phyloP scores from a whole-genome alignment of 768 basidiomycete species.

The Auricularia cornea region DNA sequence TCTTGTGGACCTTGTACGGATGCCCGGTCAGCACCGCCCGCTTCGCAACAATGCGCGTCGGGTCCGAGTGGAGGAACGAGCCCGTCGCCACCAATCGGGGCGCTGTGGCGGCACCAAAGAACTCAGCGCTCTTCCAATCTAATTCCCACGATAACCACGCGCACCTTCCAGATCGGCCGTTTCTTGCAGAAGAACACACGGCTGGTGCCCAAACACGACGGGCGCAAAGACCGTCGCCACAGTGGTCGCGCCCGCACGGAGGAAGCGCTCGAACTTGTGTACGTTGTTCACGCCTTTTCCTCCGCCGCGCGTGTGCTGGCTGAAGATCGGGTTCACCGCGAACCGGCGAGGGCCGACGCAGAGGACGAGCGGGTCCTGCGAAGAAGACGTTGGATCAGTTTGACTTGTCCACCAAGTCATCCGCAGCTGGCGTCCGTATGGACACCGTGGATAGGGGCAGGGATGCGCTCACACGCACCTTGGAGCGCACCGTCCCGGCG shows the following conservation, averaged over 20 bases:
- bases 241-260: slow-evolving; percentile 70
- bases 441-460: too few relatives aligned
- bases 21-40: slow-evolving; percentile 93
- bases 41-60: slow-evolving; percentile 86
- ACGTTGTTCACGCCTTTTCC: slow-evolving; percentile 92
- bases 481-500: slow-evolving; percentile 78
- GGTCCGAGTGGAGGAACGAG: slow-evolving; percentile 78
- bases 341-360: slow-evolving; percentile 85
- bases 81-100: slow-evolving; percentile 86
- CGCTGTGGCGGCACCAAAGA: slow-evolving; percentile 30
- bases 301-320: slow-evolving; percentile 84
- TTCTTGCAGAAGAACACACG: slow-evolving; percentile 71
- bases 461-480: slow-evolving; percentile 56
- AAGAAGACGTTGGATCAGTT: too few relatives aligned
- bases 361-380: slow-evolving; percentile 79
- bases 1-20: slow-evolving; percentile 95
- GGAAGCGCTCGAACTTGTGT: slow-evolving; percentile 90
- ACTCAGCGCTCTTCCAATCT: slow-evolving; percentile 4
- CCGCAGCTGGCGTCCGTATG: too few relatives aligned
- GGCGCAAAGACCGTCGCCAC: slow-evolving; percentile 90
- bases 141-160: slow-evolving; percentile 10
- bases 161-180: slow-evolving; percentile 57
- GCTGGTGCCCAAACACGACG: slow-evolving; percentile 75
- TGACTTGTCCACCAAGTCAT: too few relatives aligned
- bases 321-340: slow-evolving; percentile 79